Evolutionary conservation across 306 rosid genomes (phyloP).

Genomic region (Glycine tomentella): DNA sequence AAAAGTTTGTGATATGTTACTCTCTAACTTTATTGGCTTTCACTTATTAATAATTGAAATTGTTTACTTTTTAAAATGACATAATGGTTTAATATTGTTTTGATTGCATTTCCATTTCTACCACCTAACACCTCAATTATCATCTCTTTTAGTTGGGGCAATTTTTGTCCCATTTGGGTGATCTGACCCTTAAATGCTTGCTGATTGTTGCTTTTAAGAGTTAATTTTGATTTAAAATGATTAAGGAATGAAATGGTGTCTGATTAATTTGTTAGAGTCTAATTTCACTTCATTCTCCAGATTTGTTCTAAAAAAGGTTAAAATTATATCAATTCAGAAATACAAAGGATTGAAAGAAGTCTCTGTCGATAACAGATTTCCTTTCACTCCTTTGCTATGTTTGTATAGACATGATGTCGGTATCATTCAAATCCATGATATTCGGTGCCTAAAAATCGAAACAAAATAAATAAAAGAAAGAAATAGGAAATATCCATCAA

Average conservation of each 20-base stretch:
- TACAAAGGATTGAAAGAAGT: conserved; percentile 29
- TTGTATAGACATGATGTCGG: conserved; percentile 41
- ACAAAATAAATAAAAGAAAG: background rate
- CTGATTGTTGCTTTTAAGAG: conserved; percentile 16
- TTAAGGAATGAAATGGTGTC: conserved; percentile 39
- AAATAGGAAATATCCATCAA: conserved; percentile 1
- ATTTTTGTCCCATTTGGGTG: conserved; percentile 33
- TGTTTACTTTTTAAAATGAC: conserved; percentile 3
- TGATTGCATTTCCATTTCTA: conserved; percentile 30
- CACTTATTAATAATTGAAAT: background rate
- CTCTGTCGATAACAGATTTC: conserved; percentile 34
- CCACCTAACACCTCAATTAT: conserved; percentile 14
- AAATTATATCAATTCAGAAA: conserved; percentile 31
- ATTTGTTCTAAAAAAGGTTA: background rate
- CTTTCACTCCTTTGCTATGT: conserved; percentile 32
- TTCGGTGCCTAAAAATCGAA: background rate
- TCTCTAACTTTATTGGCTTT: no score
- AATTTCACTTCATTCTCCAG: conserved; percentile 16
- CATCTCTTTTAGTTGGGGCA: conserved; percentile 17
- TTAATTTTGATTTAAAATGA: conserved; percentile 25
- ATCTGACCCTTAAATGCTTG: conserved; percentile 5
- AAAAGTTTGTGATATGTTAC: no score
- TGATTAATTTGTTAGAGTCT: background rate
- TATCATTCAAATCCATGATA: conserved; percentile 41
- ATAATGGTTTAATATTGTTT: conserved; percentile 1